phyloP scores from a whole-genome alignment of 1,284 basidiomycete genomes.

The Bjerkandera adusta region DNA sequence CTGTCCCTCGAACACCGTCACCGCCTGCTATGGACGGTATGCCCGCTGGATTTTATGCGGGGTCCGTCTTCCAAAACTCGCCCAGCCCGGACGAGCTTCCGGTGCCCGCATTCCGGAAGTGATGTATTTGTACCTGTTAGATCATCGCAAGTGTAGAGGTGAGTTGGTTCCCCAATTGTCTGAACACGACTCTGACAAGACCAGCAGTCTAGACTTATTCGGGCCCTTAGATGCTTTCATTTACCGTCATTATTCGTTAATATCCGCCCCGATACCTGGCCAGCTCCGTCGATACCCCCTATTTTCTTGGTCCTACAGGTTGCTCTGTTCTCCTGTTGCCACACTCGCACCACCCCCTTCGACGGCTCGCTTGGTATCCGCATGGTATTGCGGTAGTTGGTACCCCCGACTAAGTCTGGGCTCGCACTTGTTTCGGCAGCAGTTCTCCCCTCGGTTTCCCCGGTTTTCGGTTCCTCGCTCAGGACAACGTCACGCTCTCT shows the following conservation, averaged over 20 bases:
- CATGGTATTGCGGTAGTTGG: conserved; percentile 29
- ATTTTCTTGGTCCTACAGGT: no score
- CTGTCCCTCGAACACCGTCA: conserved; percentile 27
- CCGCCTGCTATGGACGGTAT: conserved; percentile 22
- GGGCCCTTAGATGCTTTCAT: conserved; percentile 29
- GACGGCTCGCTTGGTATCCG: conserved; percentile 36
- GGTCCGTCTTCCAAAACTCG: conserved; percentile 78
- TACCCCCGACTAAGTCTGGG: conserved; percentile 22
- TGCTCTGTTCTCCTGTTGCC: no score
- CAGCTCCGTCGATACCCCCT: conserved; percentile 31
- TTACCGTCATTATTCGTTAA: conserved; percentile 24
- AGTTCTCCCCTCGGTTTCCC: conserved; percentile 23
- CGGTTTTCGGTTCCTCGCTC: conserved; percentile 38
- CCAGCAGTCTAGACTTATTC: conserved; percentile 36
- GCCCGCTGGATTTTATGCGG: conserved; percentile 58
- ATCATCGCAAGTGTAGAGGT: conserved; percentile 41
- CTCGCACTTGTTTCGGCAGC: conserved; percentile 26
- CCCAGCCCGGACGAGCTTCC: conserved; percentile 76
- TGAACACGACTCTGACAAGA: background rate
- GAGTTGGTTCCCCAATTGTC: no score
- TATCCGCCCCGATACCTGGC: conserved; percentile 20
- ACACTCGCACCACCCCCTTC: conserved; percentile 27
- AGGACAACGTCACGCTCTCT: conserved; percentile 37
- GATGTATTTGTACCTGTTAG: conserved; percentile 29
- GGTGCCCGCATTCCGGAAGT: conserved; percentile 55